Percentiles rank a stretch among this genome's conserved stretches.
Evolutionary conservation across 225 moss, liverwort and hornwort genomes (phyloP).

Genomic region (Bryoerythrophyllum caledonicum): DNA sequence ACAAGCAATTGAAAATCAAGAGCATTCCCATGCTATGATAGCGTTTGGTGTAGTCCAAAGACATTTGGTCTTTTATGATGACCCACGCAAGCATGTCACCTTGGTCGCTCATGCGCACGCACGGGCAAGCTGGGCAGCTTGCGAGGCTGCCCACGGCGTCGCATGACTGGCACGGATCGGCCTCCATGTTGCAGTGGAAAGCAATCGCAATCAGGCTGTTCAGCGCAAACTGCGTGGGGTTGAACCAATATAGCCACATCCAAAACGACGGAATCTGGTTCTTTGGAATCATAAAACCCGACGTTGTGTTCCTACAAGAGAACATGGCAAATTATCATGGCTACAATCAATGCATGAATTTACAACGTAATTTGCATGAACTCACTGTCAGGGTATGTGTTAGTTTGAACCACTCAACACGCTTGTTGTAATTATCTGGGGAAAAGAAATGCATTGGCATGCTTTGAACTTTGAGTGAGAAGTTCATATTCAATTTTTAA

Average conservation of each 20-base stretch:
- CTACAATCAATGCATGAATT: neutral
- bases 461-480: no score
- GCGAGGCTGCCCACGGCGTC: slow-evolving; percentile 23
- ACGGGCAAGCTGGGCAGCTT: slow-evolving; percentile 66
- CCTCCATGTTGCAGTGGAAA: slow-evolving; percentile 62
- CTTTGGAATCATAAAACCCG: slow-evolving; percentile 87
- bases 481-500: no score
- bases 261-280: slow-evolving; percentile 71
- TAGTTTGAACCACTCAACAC: no score
- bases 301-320: slow-evolving; percentile 86
- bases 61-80: slow-evolving; percentile 43
- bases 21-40: slow-evolving; percentile 52
- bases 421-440: no score
- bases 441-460: no score
- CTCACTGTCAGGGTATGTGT: no score
- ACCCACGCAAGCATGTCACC: slow-evolving; percentile 57
- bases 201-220: slow-evolving; percentile 69
- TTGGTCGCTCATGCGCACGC: slow-evolving; percentile 60
- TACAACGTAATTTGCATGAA: no score
- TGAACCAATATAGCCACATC: slow-evolving; percentile 92
- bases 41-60: slow-evolving; percentile 41
- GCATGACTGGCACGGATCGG: slow-evolving; percentile 59
- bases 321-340: neutral
- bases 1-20: slow-evolving; percentile 49
- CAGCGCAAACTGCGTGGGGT: slow-evolving; percentile 76